These are phyloP conservation scores for Nakazawaea laoshanensis DNA, from an alignment of 805 yeast species.

Conservation along the genomic window DNA sequence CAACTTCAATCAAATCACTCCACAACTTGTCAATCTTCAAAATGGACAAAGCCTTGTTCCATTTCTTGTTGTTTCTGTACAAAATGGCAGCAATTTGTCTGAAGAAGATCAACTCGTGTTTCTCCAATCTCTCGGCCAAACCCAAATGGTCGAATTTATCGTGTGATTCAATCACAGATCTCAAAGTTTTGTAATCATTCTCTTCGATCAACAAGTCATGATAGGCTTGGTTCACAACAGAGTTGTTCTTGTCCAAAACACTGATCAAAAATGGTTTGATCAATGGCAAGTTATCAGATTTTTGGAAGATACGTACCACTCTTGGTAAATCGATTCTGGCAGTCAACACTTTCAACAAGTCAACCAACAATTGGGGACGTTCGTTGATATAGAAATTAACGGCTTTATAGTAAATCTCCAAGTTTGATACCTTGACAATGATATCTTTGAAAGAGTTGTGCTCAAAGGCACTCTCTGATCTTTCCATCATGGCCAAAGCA, in stretches of 20 bases:
- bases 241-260: constrained; percentile 82
- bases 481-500: constrained; percentile 92
- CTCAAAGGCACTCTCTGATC: constrained; percentile 86
- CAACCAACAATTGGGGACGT: constrained; percentile 86
- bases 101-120: constrained; percentile 84
- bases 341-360: constrained; percentile 72
- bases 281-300: constrained; percentile 92
- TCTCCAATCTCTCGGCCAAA: constrained; percentile 86
- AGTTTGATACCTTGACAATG: constrained; percentile 86
- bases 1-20: constrained; percentile 91
- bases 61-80: constrained; percentile 91
- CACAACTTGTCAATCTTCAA: constrained; percentile 89
- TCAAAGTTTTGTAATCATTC: constrained; percentile 86
- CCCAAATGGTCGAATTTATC: constrained; percentile 91
- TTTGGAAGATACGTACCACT: constrained; percentile 89
- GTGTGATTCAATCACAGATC: constrained; percentile 78
- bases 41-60: constrained; percentile 80
- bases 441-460: constrained; percentile 92
- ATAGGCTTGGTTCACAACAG: constrained; percentile 89
- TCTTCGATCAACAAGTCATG: constrained; percentile 94
- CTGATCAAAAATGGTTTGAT: constrained; percentile 91
- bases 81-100: constrained; percentile 93
- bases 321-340: constrained; percentile 92
- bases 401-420: constrained; percentile 96
- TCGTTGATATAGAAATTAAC: constrained; percentile 88